phyloP scores from a whole-genome alignment of 805 yeast species.

The Sporopachydermia lactativora region DNA sequence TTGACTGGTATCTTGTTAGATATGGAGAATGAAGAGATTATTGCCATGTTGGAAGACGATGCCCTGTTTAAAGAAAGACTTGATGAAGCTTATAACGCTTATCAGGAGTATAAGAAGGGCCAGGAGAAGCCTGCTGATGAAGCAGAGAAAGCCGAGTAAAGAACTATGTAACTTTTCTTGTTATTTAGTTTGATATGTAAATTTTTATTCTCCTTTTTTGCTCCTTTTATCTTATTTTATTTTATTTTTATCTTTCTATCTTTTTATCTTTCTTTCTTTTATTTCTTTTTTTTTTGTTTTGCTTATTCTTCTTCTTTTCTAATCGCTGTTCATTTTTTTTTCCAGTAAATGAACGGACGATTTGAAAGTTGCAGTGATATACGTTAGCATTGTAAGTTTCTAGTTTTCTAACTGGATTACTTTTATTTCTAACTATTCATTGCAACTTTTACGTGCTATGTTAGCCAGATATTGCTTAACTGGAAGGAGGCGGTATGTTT shows the following conservation, averaged over 20 bases:
- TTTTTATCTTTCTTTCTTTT: too few species aligned
- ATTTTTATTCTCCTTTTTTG: neutral
- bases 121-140: conserved; percentile 23
- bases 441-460: too few species aligned
- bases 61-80: conserved; percentile 81
- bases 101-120: conserved; percentile 69
- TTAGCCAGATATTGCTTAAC: too few species aligned
- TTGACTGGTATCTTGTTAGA: conserved; percentile 98
- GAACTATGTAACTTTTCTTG: neutral
- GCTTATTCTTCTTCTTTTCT: neutral
- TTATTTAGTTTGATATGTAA: conserved; percentile 1
- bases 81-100: conserved; percentile 89
- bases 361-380: too few species aligned
- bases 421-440: too few species aligned
- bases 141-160: conserved; percentile 3
- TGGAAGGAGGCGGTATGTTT: too few species aligned
- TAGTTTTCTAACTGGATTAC: too few species aligned
- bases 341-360: too few species aligned
- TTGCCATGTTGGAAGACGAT: conserved; percentile 81
- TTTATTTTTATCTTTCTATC: too few species aligned
- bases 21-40: conserved; percentile 82
- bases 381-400: too few species aligned
- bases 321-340: too few species aligned
- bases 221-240: too few species aligned
- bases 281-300: neutral